A percentile compares a stretch with the other conserved stretches of the same genome.
Evolutionary conservation across 495 filamentous ascomycete genomes (phyloP).

Genomic region (Durotheca rogersii): DNA sequence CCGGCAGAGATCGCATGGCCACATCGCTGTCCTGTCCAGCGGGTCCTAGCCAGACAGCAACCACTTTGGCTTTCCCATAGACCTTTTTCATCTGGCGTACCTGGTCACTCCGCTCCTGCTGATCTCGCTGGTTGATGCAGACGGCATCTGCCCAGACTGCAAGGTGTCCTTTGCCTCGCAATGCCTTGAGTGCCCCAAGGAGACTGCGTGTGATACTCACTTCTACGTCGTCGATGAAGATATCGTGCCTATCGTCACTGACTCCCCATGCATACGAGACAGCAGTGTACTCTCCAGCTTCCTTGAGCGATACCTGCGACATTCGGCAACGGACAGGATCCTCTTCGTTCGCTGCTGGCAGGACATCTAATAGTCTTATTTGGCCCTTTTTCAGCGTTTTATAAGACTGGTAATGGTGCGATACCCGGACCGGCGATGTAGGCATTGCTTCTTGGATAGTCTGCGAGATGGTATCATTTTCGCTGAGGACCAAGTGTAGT

Average conservation of each 20-base stretch:
- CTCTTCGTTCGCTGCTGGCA: too few species aligned
- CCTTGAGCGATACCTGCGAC: too few species aligned
- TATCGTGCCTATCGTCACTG: neutral
- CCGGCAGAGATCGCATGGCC: constrained; percentile 9
- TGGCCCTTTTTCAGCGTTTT: too few species aligned
- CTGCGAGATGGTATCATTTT: too few species aligned
- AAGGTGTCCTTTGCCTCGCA: constrained; percentile 6
- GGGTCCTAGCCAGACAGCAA: constrained; percentile 26
- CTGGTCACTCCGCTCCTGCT: constrained; percentile 16
- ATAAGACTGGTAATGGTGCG: too few species aligned
- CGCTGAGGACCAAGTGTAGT: too few species aligned
- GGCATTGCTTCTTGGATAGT: too few species aligned
- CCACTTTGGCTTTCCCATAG: constrained; percentile 15
- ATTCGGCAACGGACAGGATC: too few species aligned
- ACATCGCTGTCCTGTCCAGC: constrained; percentile 7
- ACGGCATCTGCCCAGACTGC: constrained; percentile 32
- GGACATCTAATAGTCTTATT: too few species aligned
- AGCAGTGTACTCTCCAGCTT: too few species aligned
- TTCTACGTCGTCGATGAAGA: neutral
- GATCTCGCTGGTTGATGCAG: constrained; percentile 26
- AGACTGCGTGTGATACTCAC: constrained; percentile 22
- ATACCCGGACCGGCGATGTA: too few species aligned
- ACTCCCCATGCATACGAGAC: neutral
- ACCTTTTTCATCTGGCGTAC: constrained; percentile 23
- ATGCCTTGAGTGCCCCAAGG: constrained; percentile 12